These are phyloP conservation scores for Fusarium nurragi DNA, from an alignment of 2,329 filamentous ascomycete species.

Conservation along the genomic window DNA sequence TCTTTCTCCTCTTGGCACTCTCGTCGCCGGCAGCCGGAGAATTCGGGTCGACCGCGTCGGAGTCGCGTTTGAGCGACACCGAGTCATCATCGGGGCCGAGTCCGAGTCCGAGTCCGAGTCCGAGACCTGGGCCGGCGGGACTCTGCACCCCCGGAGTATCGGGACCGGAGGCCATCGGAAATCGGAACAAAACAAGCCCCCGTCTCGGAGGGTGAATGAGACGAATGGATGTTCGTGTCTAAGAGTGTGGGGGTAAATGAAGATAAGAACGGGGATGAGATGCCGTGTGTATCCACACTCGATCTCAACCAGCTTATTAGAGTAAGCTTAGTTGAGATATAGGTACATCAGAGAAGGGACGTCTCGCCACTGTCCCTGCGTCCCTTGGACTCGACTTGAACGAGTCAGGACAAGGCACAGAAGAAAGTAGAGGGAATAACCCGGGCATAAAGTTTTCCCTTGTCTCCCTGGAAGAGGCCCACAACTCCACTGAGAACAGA, in stretches of 20 bases:
- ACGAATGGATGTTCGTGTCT: slow-evolving; percentile 5
- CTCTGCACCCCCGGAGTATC: slow-evolving; percentile 34
- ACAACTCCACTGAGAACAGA: background rate
- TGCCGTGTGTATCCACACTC: slow-evolving; percentile 25
- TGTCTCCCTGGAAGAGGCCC: no score
- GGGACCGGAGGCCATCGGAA: slow-evolving; percentile 40
- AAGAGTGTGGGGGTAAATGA: slow-evolving; percentile 22
- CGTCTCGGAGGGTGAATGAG: slow-evolving; percentile 9
- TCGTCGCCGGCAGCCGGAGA: slow-evolving; percentile 38
- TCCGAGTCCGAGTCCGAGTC: slow-evolving; percentile 11
- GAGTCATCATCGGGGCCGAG: slow-evolving; percentile 21
- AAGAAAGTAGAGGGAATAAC: slow-evolving; percentile 19
- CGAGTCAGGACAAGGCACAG: slow-evolving; percentile 13
- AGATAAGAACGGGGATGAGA: slow-evolving; percentile 12
- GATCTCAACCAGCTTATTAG: background rate
- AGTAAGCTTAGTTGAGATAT: background rate
- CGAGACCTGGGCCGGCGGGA: slow-evolving; percentile 19
- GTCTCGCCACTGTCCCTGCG: background rate
- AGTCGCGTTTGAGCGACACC: slow-evolving; percentile 38
- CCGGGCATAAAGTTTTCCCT: slow-evolving; percentile 19
- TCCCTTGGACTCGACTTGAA: background rate
- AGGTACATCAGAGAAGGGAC: background rate
- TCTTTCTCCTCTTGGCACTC: slow-evolving; percentile 58
- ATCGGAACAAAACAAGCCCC: slow-evolving; percentile 10
- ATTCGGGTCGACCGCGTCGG: slow-evolving; percentile 23